Evolutionary conservation across 768 basidiomycete genomes (phyloP).

Genomic region (Lepiota venenata): DNA sequence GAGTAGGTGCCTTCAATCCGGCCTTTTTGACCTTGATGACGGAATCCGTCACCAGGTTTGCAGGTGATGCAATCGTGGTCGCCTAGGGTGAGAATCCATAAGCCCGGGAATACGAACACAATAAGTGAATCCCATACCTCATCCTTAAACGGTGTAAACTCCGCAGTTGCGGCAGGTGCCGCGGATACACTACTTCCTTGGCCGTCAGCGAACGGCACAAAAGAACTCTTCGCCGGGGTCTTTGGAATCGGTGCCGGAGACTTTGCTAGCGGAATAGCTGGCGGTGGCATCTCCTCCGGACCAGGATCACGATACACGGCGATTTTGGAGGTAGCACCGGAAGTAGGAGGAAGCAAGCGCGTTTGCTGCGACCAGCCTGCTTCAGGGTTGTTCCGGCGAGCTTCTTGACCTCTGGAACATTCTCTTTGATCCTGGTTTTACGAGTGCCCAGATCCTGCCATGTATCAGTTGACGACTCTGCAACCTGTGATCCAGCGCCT

Average conservation of each 20-base stretch:
- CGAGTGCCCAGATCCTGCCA: conserved; percentile 79
- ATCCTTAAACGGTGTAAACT: conserved; percentile 72
- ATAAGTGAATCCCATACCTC: conserved; percentile 42
- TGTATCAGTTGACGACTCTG: conserved; percentile 38
- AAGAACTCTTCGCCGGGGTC: conserved; percentile 20
- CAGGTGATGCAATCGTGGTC: conserved; percentile 18
- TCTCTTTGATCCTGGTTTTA: conserved; percentile 77
- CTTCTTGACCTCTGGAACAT: conserved; percentile 67
- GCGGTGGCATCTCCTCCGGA: conserved; percentile 44
- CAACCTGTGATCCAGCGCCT: conserved; percentile 44
- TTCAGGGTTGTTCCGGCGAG: conserved; percentile 63
- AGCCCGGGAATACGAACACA: not conserved
- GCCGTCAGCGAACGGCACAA: conserved; percentile 18
- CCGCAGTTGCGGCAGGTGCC: conserved; percentile 43
- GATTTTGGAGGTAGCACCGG: conserved; percentile 47
- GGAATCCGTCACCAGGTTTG: conserved; percentile 43
- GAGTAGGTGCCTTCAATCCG: conserved; percentile 35
- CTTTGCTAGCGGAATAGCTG: conserved; percentile 21
- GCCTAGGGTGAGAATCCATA: not conserved
- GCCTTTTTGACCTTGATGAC: conserved; percentile 65
- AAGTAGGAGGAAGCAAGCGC: conserved; percentile 39
- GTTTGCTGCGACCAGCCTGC: conserved; percentile 54
- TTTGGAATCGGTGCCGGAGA: conserved; percentile 16
- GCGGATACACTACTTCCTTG: conserved; percentile 17
- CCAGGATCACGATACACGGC: conserved; percentile 62